These are phyloP conservation scores for Fomitopsis schrenkii DNA, from an alignment of 1,284 basidiomycete genomes.

Conservation along the genomic window DNA sequence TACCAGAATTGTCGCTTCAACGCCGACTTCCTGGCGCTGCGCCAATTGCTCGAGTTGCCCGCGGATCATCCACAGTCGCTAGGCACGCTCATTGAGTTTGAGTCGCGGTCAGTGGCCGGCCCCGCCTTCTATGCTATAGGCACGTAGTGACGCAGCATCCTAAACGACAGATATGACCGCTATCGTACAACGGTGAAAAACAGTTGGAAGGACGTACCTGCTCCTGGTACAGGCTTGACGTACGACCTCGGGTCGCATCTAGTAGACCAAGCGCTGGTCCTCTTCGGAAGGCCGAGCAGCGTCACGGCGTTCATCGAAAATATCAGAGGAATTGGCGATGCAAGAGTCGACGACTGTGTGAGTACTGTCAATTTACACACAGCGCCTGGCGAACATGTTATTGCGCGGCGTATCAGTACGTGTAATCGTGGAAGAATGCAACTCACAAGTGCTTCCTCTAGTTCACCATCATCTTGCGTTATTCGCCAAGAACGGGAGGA, in stretches of 20 bases:
- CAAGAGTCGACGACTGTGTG: slow-evolving; percentile 66
- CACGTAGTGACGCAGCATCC: not conserved
- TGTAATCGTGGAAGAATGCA: not conserved
- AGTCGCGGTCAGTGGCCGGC: slow-evolving; percentile 54
- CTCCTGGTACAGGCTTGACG: slow-evolving; percentile 49
- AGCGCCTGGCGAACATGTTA: not conserved
- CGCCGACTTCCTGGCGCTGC: slow-evolving; percentile 77
- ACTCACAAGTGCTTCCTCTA: slow-evolving; percentile 18
- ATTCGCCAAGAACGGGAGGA: slow-evolving; percentile 31
- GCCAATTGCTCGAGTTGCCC: slow-evolving; percentile 57
- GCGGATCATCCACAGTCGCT: slow-evolving; percentile 46
- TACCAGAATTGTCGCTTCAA: slow-evolving; percentile 86
- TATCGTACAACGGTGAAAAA: slow-evolving; percentile 64
- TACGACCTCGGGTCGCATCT: slow-evolving; percentile 70
- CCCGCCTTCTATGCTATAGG: not conserved
- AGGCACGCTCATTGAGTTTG: slow-evolving; percentile 67
- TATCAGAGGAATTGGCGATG: slow-evolving; percentile 55
- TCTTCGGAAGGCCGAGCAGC: slow-evolving; percentile 73
- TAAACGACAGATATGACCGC: slow-evolving; percentile 61
- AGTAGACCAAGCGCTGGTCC: slow-evolving; percentile 73
- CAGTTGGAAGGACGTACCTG: slow-evolving; percentile 65
- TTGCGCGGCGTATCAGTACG: not conserved
- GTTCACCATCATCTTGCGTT: slow-evolving; percentile 70
- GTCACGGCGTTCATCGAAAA: slow-evolving; percentile 73
- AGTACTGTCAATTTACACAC: slow-evolving; percentile 16